Conservation (phyloP, 2,329 filamentous ascomycete genomes). For the Claviceps lovelessii region DNA sequence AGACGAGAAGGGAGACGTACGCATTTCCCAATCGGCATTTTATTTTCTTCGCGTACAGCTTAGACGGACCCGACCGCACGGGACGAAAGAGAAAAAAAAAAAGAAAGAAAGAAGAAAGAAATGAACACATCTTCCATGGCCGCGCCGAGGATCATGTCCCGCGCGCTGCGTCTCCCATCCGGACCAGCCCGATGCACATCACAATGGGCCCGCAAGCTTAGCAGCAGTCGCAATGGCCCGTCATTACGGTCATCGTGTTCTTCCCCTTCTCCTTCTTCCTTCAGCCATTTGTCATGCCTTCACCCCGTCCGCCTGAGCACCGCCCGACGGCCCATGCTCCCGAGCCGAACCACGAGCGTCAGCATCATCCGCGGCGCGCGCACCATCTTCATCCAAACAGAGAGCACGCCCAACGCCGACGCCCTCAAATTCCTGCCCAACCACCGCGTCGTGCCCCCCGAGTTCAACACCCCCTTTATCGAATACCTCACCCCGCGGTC, state of each 20-base stretch:
- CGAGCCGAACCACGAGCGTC: constrained; percentile 3
- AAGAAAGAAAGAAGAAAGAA: neutral
- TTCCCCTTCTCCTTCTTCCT: neutral
- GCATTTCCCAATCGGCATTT: too few relatives aligned
- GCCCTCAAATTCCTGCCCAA: constrained; percentile 94
- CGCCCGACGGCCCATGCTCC: constrained; percentile 6
- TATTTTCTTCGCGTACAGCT: neutral
- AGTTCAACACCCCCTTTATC: constrained; percentile 61
- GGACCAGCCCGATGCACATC: constrained; percentile 10
- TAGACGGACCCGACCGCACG: neutral
- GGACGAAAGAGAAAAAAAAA: neutral
- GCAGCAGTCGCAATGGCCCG: constrained; percentile 7
- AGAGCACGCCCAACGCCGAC: constrained; percentile 86
- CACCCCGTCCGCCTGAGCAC: neutral
- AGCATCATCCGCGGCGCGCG: constrained; percentile 29
- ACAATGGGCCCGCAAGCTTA: constrained; percentile 16
- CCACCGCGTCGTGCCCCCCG: constrained; percentile 65
- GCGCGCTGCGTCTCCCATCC: constrained; percentile 14
- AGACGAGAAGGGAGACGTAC: too few relatives aligned
- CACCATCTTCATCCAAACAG: constrained; percentile 95
- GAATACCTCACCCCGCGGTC: constrained; percentile 85
- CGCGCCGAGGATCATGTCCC: constrained; percentile 12
- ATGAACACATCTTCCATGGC: constrained; percentile 12
- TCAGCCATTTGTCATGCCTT: neutral
- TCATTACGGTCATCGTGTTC: too few relatives aligned